phyloP scores from a whole-genome alignment of 2,329 filamentous ascomycete genomes.

The Alternaria sp. region DNA sequence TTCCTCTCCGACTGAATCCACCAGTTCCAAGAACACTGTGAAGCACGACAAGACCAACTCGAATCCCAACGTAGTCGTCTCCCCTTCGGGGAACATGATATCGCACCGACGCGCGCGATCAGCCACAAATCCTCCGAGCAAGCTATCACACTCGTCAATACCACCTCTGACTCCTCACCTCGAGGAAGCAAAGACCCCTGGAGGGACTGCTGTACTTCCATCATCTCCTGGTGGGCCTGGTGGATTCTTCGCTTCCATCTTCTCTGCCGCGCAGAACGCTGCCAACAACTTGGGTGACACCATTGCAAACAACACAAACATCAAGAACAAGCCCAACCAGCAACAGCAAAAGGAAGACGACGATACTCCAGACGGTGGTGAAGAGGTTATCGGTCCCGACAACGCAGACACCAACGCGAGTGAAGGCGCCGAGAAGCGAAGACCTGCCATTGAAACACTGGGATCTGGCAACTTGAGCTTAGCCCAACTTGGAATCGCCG shows the following conservation, averaged over 20 bases:
- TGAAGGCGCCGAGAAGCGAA: slow-evolving; percentile 51
- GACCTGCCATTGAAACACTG: slow-evolving; percentile 84
- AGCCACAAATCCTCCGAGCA: slow-evolving; percentile 72
- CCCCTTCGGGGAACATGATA: slow-evolving; percentile 73
- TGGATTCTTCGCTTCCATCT: slow-evolving; percentile 90
- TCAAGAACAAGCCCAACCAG: slow-evolving; percentile 57
- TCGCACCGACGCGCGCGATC: slow-evolving; percentile 71
- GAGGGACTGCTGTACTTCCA: slow-evolving; percentile 58
- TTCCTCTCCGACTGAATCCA: slow-evolving; percentile 41
- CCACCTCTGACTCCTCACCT: slow-evolving; percentile 75
- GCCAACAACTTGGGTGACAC: slow-evolving; percentile 76
- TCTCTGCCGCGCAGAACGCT: slow-evolving; percentile 92
- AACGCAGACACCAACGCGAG: slow-evolving; percentile 30
- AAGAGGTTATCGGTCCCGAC: slow-evolving; percentile 51
- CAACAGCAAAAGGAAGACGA: slow-evolving; percentile 37
- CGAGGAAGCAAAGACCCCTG: slow-evolving; percentile 70
- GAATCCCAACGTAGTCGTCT: slow-evolving; percentile 62
- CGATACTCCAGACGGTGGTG: slow-evolving; percentile 40
- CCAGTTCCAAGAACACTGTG: slow-evolving; percentile 26
- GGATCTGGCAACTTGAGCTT: slow-evolving; percentile 88
- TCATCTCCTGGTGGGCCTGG: slow-evolving; percentile 54
- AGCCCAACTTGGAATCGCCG: slow-evolving; percentile 81
- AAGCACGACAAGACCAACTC: slow-evolving; percentile 43
- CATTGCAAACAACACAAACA: slow-evolving; percentile 68
- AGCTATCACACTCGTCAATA: slow-evolving; percentile 75